Base-by-base conservation (phyloP, 371 early-diverging fungal species). In the Cokeromyces recurvatus region DNA sequence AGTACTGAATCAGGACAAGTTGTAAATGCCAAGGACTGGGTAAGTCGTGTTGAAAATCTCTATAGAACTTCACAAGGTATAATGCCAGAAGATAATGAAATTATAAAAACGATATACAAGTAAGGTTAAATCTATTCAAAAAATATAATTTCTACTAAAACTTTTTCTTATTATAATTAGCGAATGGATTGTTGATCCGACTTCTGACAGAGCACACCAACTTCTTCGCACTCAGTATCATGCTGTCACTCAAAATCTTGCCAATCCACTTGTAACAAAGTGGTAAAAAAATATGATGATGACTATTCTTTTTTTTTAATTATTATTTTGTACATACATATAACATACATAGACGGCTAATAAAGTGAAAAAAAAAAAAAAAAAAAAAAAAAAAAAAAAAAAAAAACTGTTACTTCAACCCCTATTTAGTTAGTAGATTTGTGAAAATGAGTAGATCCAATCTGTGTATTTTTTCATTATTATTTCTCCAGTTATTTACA, bases 141-240 rank as follows among this genome's bases (percentile, higher is more conserved):
- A 27, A 27, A 27, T 27, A 11, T 7, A 27, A 27, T n/a, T n/a
- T n/a, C n/a, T n/a, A 27, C 32, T 34, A 25, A 34, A 36, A 19
- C 3, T 52, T 17, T 19, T 24, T 4, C 8, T 1, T n/a, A 1
- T 24, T 45, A 1, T 41, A 40, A 16, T 35, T 55, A 71, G 77
- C 49, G 64, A 82, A 59, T 73, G 74, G 74, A 73, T 69, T 35
- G 55, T 58, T 7, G 59, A 66, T 47, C 59, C 60, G 16, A 25
- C 39, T 2, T 42, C 55, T 61, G 63, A 78, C 62, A 43, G 68
- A 59, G 79, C 82, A 0, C 53, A 59, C n/a, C 38, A 59, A 37
- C 55, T 85, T 50, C 67, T 91, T 7, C 83, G 84, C 40, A 91
- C 91, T 16, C 76, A 80, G 47, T 91, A 91, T 45, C 87, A 84